Evolutionary conservation across 1,284 basidiomycete species (phyloP), one percentile per base, ranked within the genome.

Genomic region (Entoloma clypeatum): DNA sequence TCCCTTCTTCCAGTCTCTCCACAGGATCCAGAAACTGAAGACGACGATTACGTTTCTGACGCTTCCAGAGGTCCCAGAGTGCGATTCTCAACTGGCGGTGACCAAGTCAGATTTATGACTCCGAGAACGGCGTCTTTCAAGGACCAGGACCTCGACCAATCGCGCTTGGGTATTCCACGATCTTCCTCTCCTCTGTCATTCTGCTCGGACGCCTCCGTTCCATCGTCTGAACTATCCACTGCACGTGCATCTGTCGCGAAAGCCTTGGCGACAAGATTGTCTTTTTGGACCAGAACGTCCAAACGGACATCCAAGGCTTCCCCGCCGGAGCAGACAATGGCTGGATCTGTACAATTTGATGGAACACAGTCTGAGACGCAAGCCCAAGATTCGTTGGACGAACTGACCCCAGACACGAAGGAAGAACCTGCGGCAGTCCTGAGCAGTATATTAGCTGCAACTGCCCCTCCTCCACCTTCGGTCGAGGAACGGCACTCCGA

Each of bases 231-330:
- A 32, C 61, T 70, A 14, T 71, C 74, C 9, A 60, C 64, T 4
- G 60, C 65, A 16, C 65, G 65, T 4, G 68, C 75, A 3, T 72
- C 74, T 9, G 65, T 86, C 5, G 73, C 75, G 29, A 83, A 80
- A 55, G 72, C 75, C 1, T 60, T 88, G 9, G 74, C 81, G 5
- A 66, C 70, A 10, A 74, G 79, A 32, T 65, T 87, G 25, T 85
- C 85, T 2, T 88, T 88, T 55, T 88, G 86, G 86, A 75, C 65
- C 39, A 65, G 69, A 33, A 55, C 76, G 9, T 69, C 77, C 8
- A 73, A 67, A 51, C 65, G 71, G 42, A 64, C 53, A 26, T 61
- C 59, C 52, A 52, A 48, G 40, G 16, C 40, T 10, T 39, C 42
- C 8, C 10, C 10, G n/a, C 9, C 36, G 8, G 18, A 27, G 1